Evolutionary conservation across 2,329 filamentous ascomycete species (phyloP).

Genomic region (Aspergillus aculeatus): DNA sequence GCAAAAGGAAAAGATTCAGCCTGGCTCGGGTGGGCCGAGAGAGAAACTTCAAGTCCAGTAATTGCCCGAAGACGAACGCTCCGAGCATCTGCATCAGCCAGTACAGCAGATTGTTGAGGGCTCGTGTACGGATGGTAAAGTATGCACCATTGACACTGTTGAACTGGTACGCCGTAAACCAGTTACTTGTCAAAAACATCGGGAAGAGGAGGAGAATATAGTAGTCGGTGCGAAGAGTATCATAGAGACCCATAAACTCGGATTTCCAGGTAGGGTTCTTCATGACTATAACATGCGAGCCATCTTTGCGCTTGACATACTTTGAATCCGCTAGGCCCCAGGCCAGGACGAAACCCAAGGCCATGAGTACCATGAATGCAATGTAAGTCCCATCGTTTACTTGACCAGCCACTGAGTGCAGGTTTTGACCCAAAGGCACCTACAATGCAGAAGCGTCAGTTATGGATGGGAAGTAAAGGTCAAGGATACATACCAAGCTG

Average conservation of each 20-base stretch:
- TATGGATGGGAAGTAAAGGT: not conserved
- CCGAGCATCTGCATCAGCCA: conserved; percentile 77
- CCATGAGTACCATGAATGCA: conserved; percentile 81
- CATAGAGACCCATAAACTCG: conserved; percentile 72
- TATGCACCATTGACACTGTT: conserved; percentile 68
- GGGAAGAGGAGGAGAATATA: conserved; percentile 76
- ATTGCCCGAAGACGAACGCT: conserved; percentile 69
- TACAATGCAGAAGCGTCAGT: conserved; percentile 15
- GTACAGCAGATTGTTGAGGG: conserved; percentile 78
- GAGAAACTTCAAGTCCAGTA: conserved; percentile 61
- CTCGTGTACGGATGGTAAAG: conserved; percentile 71
- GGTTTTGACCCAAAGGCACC: conserved; percentile 48
- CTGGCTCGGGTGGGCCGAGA: conserved; percentile 68
- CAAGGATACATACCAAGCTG: conserved; percentile 55
- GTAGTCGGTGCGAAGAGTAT: conserved; percentile 68
- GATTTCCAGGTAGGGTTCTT: conserved; percentile 85
- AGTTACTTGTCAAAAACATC: conserved; percentile 78
- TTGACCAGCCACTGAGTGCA: conserved; percentile 40
- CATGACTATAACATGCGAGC: conserved; percentile 79
- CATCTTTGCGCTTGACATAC: conserved; percentile 72
- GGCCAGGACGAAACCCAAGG: conserved; percentile 67
- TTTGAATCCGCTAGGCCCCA: conserved; percentile 70
- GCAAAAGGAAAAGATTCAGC: conserved; percentile 59
- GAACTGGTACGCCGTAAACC: conserved; percentile 79
- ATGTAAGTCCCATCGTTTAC: conserved; percentile 77